Conservation (phyloP, 1,139 yeast genomes). For the Hyphopichia khmerensis region DNA sequence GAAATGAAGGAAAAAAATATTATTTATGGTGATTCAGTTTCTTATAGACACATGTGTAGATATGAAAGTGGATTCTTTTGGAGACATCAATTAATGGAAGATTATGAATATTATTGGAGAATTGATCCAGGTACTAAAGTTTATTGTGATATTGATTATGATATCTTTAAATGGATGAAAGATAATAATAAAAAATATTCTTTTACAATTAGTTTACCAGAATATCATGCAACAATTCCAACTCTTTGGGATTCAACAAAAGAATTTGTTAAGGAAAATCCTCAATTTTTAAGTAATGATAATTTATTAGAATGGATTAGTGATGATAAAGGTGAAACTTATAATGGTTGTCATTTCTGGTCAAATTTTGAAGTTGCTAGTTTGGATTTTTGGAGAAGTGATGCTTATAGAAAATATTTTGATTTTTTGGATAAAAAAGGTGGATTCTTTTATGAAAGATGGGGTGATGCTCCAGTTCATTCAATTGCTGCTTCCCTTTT, state of each 20-base stretch:
- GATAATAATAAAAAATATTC: constrained; percentile 73
- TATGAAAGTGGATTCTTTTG: constrained; percentile 89
- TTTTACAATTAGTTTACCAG: constrained; percentile 81
- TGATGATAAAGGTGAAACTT: constrained; percentile 64
- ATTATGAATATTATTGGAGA: constrained; percentile 89
- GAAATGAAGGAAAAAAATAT: constrained; percentile 51
- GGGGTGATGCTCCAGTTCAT: constrained; percentile 95
- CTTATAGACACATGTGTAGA: constrained; percentile 88
- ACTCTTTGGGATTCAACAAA: constrained; percentile 81
- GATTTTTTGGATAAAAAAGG: constrained; percentile 76
- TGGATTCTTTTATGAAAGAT: constrained; percentile 86
- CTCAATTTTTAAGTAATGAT: constrained; percentile 61
- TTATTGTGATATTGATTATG: constrained; percentile 79
- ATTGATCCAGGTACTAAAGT: constrained; percentile 85
- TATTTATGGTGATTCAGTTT: constrained; percentile 59
- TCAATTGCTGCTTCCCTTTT: constrained; percentile 83
- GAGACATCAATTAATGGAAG: constrained; percentile 67
- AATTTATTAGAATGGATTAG: constrained; percentile 74
- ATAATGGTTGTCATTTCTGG: constrained; percentile 87
- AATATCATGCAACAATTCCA: constrained; percentile 75
- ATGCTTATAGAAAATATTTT: constrained; percentile 68
- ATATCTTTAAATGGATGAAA: constrained; percentile 77
- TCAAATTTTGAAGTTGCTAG: constrained; percentile 82
- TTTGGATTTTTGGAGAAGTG: constrained; percentile 69
- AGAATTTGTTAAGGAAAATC: constrained; percentile 62